Evolutionary conservation across 148 eudicot species (phyloP), one percentile per base, ranked within the genome.

Genomic region (Vaccinium darrowii): DNA sequence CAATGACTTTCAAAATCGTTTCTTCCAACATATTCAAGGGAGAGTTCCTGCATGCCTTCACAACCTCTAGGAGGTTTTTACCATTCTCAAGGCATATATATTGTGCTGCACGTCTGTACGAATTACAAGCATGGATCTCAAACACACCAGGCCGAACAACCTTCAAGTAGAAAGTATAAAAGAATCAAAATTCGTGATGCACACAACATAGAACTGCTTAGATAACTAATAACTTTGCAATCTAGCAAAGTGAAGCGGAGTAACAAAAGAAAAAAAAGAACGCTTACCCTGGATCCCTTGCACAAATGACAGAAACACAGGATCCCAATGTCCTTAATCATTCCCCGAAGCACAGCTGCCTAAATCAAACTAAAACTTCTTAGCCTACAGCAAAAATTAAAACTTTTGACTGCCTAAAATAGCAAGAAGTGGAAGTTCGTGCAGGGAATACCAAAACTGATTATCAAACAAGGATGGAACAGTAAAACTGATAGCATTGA

Each of bases 31-130:
- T 87, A 85, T 89, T 88, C 62, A 92, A 84, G 81, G 89, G 86
- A 81, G 90, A 78, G 67, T 77, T 83, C 73, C 85, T 87, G 88
- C 99, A 96, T 81, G 93, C 88, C 85, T 92, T 90, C 80, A 96
- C 90, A 79, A 94, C 90, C 78, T 96, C 89, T 53, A 92, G 90
- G 53, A 96, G 93, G 82, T 89, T 94, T 84, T 88, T 91, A 54
- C 99, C 99, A 87, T 94, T 93, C 83, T 93, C 95, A 84, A 96
- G 90, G 91, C 90, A 92, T 84, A 96, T 93, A 86, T 96, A 94
- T 58, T 96, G 93, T 63, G 92, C 88, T 47, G 98, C 99, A 56
- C 98, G 92, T 88, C 90, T 92, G 88, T 94, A 94, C 16, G 89
- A 71, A 86, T 92, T 88, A 83, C 93, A 86, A 82, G 99, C 99